These are phyloP conservation scores for Hylodesmum podocarpum DNA, from an alignment of 306 rosid species.

Conservation along the genomic window DNA sequence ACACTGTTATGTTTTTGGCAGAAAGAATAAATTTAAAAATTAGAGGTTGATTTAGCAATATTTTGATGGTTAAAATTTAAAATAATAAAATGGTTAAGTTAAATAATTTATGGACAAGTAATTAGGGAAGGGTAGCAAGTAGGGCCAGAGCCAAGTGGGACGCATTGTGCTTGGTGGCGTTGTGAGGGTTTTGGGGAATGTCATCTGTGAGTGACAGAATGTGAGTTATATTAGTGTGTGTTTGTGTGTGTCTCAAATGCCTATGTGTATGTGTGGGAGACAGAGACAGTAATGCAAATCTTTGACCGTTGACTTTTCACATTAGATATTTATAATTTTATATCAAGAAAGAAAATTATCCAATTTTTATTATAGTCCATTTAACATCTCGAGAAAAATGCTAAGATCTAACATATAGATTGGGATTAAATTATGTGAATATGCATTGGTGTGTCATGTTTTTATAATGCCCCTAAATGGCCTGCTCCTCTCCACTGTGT, in stretches of 20 bases:
- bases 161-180: conserved; percentile 69
- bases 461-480: conserved; percentile 32
- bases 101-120: not conserved
- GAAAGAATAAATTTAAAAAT: no score
- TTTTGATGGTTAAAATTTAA: no score
- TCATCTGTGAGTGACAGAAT: conserved; percentile 39
- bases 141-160: conserved; percentile 58
- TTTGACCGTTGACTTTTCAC: conserved; percentile 74
- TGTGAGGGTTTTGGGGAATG: conserved; percentile 73
- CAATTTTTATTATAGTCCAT: conserved; percentile 28
- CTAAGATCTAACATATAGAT: conserved; percentile 32
- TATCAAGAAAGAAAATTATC: not conserved
- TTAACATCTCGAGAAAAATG: conserved; percentile 75
- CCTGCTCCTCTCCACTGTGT: conserved; percentile 40
- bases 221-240: conserved; percentile 10
- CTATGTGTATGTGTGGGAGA: conserved; percentile 56
- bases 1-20: no score
- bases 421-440: conserved; percentile 22
- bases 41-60: no score
- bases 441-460: conserved; percentile 18
- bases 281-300: conserved; percentile 65
- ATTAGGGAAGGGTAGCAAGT: conserved; percentile 51
- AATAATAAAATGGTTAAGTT: not conserved
- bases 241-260: conserved; percentile 22
- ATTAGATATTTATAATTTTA: not conserved